A percentile compares a stretch with the other conserved stretches of the same genome.
Evolutionary conservation across 2,329 filamentous ascomycete species (phyloP).

Genomic region (Neobulgaria alba): DNA sequence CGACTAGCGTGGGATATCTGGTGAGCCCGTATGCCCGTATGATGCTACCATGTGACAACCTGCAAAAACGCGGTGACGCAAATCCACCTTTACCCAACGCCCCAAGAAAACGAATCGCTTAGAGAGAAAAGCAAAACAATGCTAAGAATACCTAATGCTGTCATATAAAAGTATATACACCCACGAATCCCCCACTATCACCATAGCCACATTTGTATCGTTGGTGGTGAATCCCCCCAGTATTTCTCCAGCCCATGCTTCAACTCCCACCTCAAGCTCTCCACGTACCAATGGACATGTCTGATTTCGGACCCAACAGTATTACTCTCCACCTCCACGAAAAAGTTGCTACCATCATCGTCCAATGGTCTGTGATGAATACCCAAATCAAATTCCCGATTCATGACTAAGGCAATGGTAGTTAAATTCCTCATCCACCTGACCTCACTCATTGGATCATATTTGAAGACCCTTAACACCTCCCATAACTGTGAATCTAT

Average conservation of each 20-base stretch:
- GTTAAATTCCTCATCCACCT: slow-evolving; percentile 16
- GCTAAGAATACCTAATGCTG: no score
- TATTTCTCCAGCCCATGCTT: slow-evolving; percentile 9
- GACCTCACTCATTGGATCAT: slow-evolving; percentile 19
- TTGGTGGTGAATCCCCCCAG: slow-evolving; percentile 11
- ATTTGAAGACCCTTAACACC: slow-evolving; percentile 20
- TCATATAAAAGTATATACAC: no score
- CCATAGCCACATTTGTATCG: slow-evolving; percentile 22
- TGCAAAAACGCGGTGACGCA: no score
- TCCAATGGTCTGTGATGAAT: slow-evolving; percentile 4
- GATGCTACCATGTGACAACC: no score
- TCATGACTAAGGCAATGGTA: slow-evolving; percentile 20
- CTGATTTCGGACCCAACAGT: slow-evolving; percentile 15
- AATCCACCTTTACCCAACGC: no score
- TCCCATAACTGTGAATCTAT: slow-evolving; percentile 23
- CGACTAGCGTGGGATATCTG: no score
- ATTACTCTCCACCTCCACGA: slow-evolving; percentile 11
- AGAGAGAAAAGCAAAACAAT: no score
- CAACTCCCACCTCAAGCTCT: slow-evolving; percentile 16
- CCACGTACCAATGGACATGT: slow-evolving; percentile 19
- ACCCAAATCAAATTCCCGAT: slow-evolving; percentile 11
- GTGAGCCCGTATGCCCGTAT: no score
- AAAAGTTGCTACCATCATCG: slow-evolving; percentile 6
- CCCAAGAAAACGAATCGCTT: no score
- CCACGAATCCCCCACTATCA: slow-evolving; percentile 4